Evolutionary conservation across 78 protist species (phyloP).

Genomic region (Isochrysis galbana): DNA sequence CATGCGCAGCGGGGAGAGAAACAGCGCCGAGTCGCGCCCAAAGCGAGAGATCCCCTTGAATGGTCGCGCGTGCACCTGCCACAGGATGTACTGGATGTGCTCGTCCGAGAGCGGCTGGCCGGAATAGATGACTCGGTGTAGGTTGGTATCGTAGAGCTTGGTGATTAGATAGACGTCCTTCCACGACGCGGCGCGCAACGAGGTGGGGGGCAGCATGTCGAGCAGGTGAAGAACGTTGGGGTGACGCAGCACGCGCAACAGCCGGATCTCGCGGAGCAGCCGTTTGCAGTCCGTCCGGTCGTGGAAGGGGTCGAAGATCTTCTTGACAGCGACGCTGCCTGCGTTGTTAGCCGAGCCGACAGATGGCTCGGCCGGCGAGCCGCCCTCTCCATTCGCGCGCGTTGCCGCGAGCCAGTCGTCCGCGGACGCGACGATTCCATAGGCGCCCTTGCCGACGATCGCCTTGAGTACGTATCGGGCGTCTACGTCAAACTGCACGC

Average conservation of each 20-base stretch:
- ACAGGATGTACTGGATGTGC: slow-evolving; percentile 38
- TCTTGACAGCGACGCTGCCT: slow-evolving; percentile 29
- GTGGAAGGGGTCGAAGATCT: slow-evolving; percentile 23
- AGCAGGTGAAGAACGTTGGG: slow-evolving; percentile 26
- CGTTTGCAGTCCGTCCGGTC: slow-evolving; percentile 28
- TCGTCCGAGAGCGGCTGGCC: slow-evolving; percentile 34
- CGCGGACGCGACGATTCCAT: neutral
- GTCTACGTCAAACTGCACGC: neutral
- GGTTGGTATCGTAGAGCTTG: slow-evolving; percentile 93
- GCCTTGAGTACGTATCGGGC: neutral
- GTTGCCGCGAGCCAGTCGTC: neutral
- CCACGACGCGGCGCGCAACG: neutral
- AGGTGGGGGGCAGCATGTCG: neutral
- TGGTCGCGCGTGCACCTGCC: slow-evolving; percentile 5
- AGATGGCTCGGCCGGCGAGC: neutral
- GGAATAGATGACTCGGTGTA: neutral
- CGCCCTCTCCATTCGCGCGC: too few species aligned
- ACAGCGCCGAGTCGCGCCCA: too few species aligned
- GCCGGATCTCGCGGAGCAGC: slow-evolving; percentile 47
- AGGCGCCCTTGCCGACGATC: slow-evolving; percentile 5
- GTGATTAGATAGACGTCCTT: slow-evolving; percentile 77
- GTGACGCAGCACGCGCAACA: slow-evolving; percentile 41
- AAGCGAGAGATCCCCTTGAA: too few species aligned
- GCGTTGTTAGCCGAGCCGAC: too few species aligned
- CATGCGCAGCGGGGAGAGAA: slow-evolving; percentile 20